A percentile compares a stretch with the other conserved stretches of the same genome.
Conservation (phyloP, 2,329 filamentous ascomycete genomes). For the Dactylellina sp. region DNA sequence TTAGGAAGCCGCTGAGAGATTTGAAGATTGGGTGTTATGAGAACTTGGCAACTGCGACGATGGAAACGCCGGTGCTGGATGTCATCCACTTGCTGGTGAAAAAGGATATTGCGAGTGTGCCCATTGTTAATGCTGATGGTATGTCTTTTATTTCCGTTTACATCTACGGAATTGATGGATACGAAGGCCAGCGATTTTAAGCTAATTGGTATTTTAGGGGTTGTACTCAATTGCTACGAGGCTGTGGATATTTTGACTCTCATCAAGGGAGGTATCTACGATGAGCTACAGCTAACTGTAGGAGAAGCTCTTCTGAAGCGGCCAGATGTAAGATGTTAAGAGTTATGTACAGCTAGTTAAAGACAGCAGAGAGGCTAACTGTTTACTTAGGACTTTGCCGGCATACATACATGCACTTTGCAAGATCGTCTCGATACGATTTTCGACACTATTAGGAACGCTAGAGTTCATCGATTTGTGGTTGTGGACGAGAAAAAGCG, state of each 20-base stretch:
- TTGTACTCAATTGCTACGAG: constrained; percentile 95
- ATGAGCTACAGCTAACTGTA: constrained; percentile 85
- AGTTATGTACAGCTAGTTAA: too few species aligned
- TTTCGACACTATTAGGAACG: constrained; percentile 95
- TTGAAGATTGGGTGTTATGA: constrained; percentile 86
- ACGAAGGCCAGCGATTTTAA: neutral
- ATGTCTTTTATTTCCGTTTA: constrained; percentile 63
- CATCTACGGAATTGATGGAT: neutral
- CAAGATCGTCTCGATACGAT: constrained; percentile 94
- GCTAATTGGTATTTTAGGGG: too few species aligned
- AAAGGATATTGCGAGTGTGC: constrained; percentile 92
- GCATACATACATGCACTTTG: constrained; percentile 94
- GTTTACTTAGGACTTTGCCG: constrained; percentile 78
- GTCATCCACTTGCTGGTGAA: constrained; percentile 94
- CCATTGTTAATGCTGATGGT: constrained; percentile 83
- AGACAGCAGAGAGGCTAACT: neutral
- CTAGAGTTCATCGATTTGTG: constrained; percentile 89
- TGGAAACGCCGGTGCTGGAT: constrained; percentile 91
- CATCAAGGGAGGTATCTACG: constrained; percentile 92
- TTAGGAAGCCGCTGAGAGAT: constrained; percentile 87
- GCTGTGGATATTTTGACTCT: constrained; percentile 96
- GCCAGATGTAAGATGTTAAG: constrained; percentile 72
- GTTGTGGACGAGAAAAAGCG: constrained; percentile 90
- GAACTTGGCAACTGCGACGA: constrained; percentile 82
- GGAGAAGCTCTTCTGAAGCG: constrained; percentile 89